Evolutionary conservation across 306 rosid genomes (phyloP), one percentile per base, ranked within the genome.

Genomic region (Vicia faba): DNA sequence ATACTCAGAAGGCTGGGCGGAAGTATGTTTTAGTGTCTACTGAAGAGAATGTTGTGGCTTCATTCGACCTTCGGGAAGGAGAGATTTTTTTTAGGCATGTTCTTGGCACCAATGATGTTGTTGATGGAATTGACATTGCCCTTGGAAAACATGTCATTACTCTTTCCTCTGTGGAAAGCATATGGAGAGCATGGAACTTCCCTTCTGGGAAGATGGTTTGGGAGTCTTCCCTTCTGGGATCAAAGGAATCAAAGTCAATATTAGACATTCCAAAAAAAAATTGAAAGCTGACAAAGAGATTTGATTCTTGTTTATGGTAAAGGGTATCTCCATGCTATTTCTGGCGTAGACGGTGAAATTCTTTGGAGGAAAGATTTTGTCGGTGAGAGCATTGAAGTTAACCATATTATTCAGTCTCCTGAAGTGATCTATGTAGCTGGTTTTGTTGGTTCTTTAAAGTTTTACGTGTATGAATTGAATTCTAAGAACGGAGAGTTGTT

Each of bases 121-220:
- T 90, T 23, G 80, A 90, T 61, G 92, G 88, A 74, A 74, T 88
- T 26, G 96, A 88, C 79, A 84, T 95, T 76, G 97, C 88, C 28
- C 69, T 88, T 66, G 99, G 97, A 84, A 90, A 95, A 90, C 90
- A 95, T 83, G 92, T 88, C 48, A 68, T 95, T 74, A 86, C 96
- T 59, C 97, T 95, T 66, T 95, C 97, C 11, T 88, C 96, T 5
- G 83, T 79, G 68, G 99, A 96, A 59, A 84, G 84, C 68, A 70
- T 86, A 68, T 73, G 90, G 80, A 85, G 97, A 82, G 97, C 97
- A 48, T 95, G 99, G 99, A 95, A 86, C 86, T 91, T 90, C 79
- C 92, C 97, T 40, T 97, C 90, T 79, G 99, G 99, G 36, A 96
- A 90, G 84, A 86, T 95, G 97, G 97, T 86, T 64, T 95, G 99